phyloP scores from a whole-genome alignment of 805 yeast species.

The Saccharomycopsis amapae region DNA sequence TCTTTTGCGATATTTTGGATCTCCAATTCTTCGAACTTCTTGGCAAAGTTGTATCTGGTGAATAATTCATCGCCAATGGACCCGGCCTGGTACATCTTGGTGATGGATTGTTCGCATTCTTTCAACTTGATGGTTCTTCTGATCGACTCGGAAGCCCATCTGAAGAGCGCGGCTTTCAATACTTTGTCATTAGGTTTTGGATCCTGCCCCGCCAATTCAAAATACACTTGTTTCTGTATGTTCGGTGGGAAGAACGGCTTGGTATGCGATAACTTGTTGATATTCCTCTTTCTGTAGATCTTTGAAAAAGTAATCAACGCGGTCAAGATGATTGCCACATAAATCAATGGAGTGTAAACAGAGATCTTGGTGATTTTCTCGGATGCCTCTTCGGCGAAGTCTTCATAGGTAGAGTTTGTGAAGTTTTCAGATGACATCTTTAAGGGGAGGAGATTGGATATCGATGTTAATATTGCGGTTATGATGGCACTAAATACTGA shows the following conservation, averaged over 20 bases:
- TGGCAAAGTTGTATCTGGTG: slow-evolving; percentile 72
- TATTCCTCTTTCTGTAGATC: slow-evolving; percentile 49
- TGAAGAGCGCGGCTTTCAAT: slow-evolving; percentile 57
- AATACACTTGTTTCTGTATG: slow-evolving; percentile 56
- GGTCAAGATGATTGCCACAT: slow-evolving; percentile 60
- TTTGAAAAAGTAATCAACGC: slow-evolving; percentile 65
- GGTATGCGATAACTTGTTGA: slow-evolving; percentile 45
- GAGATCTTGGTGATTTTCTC: slow-evolving; percentile 35
- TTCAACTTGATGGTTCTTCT: slow-evolving; percentile 76
- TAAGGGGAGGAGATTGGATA: too few species aligned
- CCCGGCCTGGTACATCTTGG: slow-evolving; percentile 74
- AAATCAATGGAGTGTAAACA: slow-evolving; percentile 66
- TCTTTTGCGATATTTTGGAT: slow-evolving; percentile 67
- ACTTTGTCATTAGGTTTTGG: slow-evolving; percentile 72
- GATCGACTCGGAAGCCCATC: slow-evolving; percentile 81
- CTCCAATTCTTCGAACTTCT: slow-evolving; percentile 74
- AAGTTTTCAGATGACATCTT: too few species aligned
- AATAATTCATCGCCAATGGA: slow-evolving; percentile 85
- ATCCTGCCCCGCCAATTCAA: slow-evolving; percentile 42
- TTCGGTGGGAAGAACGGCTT: slow-evolving; percentile 71
- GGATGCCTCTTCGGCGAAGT: too few species aligned
- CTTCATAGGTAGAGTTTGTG: slow-evolving; percentile 1
- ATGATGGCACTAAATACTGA: neutral
- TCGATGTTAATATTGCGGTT: too few species aligned
- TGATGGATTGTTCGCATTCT: slow-evolving; percentile 67